phyloP scores from a whole-genome alignment of 2,329 filamentous ascomycete species.

The Aspergillus bombycis region DNA sequence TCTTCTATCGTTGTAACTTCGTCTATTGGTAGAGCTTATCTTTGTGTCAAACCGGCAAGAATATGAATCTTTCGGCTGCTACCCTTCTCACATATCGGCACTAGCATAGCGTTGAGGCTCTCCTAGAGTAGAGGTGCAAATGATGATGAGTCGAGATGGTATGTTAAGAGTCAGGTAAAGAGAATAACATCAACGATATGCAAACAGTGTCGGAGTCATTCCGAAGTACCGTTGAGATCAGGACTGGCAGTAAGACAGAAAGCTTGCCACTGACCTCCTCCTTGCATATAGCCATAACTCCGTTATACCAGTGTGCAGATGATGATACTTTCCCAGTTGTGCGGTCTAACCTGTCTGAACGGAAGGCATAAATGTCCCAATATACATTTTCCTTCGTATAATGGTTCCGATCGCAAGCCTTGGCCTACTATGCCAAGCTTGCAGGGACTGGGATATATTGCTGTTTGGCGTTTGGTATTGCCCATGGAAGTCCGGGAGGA shows the following conservation, averaged over 20 bases:
- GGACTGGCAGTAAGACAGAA: not conserved
- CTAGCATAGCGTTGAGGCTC: fast-evolving
- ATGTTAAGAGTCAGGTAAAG: not conserved
- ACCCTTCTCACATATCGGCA: not conserved
- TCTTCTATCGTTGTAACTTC: not conserved
- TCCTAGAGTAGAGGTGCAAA: not conserved
- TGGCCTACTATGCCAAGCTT: not conserved
- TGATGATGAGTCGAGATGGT: fast-evolving
- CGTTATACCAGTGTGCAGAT: not conserved
- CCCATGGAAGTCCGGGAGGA: not conserved
- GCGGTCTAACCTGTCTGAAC: not conserved
- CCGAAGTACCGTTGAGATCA: not conserved
- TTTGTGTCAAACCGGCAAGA: not conserved
- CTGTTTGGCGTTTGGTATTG: not conserved
- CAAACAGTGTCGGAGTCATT: not conserved
- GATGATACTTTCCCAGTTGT: too few species aligned
- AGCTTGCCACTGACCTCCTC: not conserved
- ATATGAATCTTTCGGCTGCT: not conserved
- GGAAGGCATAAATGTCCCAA: not conserved
- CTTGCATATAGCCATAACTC: not conserved
- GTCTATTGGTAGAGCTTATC: not conserved
- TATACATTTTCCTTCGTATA: too few species aligned
- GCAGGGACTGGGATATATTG: not conserved
- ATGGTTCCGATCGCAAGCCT: not conserved
- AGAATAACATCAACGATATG: not conserved